Base-by-base conservation (phyloP, 371 early-diverging fungal species). In the Mortierella sp. region DNA sequence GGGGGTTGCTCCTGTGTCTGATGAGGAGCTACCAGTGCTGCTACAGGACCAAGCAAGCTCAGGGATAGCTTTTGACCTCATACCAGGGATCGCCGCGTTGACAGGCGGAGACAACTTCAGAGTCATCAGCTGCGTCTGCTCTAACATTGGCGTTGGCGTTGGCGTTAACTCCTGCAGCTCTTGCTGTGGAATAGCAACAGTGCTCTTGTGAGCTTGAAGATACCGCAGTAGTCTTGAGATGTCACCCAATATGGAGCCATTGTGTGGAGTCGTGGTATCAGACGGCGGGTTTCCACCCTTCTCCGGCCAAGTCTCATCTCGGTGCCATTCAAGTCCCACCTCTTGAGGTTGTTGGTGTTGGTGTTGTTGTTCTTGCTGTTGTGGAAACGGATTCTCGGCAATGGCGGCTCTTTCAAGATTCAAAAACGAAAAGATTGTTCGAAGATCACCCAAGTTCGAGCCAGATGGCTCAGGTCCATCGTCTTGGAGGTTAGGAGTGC, bases 371-470 rank as follows among this genome's bases (percentile, higher is more conserved):
- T 27, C 4, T 24, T 16, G 47, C 17, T 13, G 37, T 17, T 16
- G 17, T 22, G 28, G 17, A 29, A 7, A 47, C 14, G 9, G 34
- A 49, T 29, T 37, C 37, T 37, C 37, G 13, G 37, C 37, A 37
- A 13, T 13, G 37, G 37, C 37, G 37, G 50, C 41, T 39, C 48
- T 58, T 19, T 66, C 66, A 21, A 66, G 59, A 22, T 28, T 34
- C 29, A 66, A 29, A 46, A 59, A 66, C 19, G 66, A 59, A 10
- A 66, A 51, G 7, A 66, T 48, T 39, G 59, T 41, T 44, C 34
- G 54, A 25, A 66, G 25, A 49, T 66, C 54, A 10, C 66, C 66
- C 9, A 66, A 37, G 0, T 54, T 58, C 16, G 14, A 49, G 9
- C 25, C n/a, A 39, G 34, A 17, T 13, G 44, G 31, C 19, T 37